Evolutionary conservation across 352 stramenopile genomes (phyloP), one percentile per base, ranked within the genome.

Genomic region (Phytophthora nicotianae): DNA sequence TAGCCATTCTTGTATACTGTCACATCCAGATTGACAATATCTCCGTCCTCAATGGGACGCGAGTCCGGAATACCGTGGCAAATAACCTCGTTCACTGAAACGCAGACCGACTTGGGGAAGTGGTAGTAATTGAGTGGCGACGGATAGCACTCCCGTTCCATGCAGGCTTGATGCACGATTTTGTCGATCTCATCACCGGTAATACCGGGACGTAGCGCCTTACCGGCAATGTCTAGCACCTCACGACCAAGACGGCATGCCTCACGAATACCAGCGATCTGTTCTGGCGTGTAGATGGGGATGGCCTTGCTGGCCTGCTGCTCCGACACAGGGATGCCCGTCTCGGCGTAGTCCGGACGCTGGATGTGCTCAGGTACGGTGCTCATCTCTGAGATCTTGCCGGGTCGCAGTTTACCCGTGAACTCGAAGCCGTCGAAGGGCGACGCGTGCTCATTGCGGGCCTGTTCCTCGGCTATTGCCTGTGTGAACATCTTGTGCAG

Each of bases 1-100:
- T 96, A 99, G 38, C 97, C 97, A 65, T 99, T 81, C 58, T 98
- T 93, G 83, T 98, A 99, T 4, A 98, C 93, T 6, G 93, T 97
- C 8, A 99, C 87, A 78, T 99, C 97, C 32, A 99, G 84, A 77
- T 99, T 99, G 13, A 99, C 93, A 79, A 99, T 99, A 68, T 99
- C 97, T 16, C 97, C 97, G 17, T 98, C 88, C 65, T 98, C 62
- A 38, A 99, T 75, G 16, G 96, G 83, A 53, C 97, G 79, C 58
- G 87, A 97, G 84, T 99, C 97, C 3, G 97, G 97, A 65, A 99
- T 99, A 17, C 98, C 97, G 70, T 98, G 96, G 70, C 95, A 98
- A 52, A 98, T 98, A 1, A 98, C 89, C 66, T 98, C 96, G 61
- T 99, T 99, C 16, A 98, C 92, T 5, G 90, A 90, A 10, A 90